Evolutionary conservation across 176 grass and related monocot species (phyloP), one percentile per base, ranked within the genome.

Genomic region (Secale cereale): DNA sequence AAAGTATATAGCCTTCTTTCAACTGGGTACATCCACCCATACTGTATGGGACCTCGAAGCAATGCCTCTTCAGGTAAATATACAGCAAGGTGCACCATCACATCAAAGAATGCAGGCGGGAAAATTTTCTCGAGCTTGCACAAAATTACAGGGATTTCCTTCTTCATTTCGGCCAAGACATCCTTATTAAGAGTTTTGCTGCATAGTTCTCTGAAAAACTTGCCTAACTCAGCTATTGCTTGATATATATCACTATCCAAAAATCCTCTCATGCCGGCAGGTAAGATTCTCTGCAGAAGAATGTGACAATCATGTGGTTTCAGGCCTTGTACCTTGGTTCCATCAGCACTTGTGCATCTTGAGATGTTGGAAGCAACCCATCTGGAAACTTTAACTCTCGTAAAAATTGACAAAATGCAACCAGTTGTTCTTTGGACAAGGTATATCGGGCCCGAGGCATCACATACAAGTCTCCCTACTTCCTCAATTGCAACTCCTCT

Each of bases 121-220:
- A 85, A 62, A 45, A 88, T 83, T 25, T 78, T 57, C 81, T 88
- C 86, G 26, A 83, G 25, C 8, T 83, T 84, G 25, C 19, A 74
- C 33, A 88, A 37, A 41, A 83, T 65, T 70, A 37, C 6, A 30
- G 66, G 41, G 10, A 84, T 84, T 71, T 79, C 33, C 8, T 39
- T 41, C 22, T 60, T 61, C 41, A 28, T 36, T 83, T 36, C 2
- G 65, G 19, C 68, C 14, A 76, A 40, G 20, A 77, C 48, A 83
- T 84, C 80, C 7, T 73, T 39, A 6, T 79, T 63, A 11, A 45
- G 45, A 23, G 56, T 78, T 78, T 35, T 78, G 32, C 76, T 78
- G 8, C 56, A 78, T 13, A 78, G n/a, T 61, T 78, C 14, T 22
- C 6, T 62, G 16, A 83, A 72, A 61, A 57, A 59, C 2, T 27